phyloP scores from a whole-genome alignment of 257 asterid species.

The Solanum neorickii region DNA sequence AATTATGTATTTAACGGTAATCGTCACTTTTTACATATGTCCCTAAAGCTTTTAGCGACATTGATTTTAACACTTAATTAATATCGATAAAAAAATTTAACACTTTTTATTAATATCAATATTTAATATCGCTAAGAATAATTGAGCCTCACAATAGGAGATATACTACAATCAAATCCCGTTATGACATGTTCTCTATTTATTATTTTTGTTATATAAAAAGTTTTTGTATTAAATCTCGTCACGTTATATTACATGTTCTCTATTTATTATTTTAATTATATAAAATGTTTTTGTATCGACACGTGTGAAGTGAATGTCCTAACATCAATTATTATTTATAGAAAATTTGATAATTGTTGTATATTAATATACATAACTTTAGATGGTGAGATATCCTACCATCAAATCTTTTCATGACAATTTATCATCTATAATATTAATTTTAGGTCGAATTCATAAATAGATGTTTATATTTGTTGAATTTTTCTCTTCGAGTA shows the following conservation, averaged over 20 bases:
- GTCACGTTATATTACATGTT: not conserved
- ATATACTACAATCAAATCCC: no score
- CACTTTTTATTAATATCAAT: no score
- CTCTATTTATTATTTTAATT: not conserved
- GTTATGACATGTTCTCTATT: not conserved
- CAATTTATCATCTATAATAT: not conserved
- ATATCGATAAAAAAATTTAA: no score
- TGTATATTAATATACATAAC: no score
- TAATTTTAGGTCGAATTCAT: no score
- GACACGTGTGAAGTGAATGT: not conserved
- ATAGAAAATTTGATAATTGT: not conserved
- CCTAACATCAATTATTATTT: not conserved
- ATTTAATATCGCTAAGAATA: not conserved
- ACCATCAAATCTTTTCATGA: fast-evolving
- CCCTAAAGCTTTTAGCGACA: fast-evolving
- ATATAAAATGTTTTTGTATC: not conserved
- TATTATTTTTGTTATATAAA: no score
- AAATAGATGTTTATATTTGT: no score
- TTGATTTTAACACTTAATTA: fast-evolving
- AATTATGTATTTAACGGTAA: no score
- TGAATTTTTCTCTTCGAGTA: fast-evolving
- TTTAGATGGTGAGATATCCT: no score
- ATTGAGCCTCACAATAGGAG: not conserved
- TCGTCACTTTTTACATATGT: no score
- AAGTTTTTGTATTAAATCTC: no score